These are phyloP conservation scores for Alectoria sarmentosa DNA, from an alignment of 495 filamentous ascomycete genomes.

Conservation along the genomic window DNA sequence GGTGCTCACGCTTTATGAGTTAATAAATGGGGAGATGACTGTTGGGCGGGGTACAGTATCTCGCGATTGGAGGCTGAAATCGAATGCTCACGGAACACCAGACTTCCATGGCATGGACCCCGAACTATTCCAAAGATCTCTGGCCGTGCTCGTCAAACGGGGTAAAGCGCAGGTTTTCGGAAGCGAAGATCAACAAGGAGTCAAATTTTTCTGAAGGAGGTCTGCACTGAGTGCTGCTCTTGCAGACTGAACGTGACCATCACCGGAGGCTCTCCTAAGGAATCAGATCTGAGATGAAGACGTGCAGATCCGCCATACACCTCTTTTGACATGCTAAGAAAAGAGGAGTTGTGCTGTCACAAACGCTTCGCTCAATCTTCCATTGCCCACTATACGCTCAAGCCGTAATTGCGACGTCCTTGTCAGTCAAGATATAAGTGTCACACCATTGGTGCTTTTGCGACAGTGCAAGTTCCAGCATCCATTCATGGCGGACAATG, in stretches of 20 bases:
- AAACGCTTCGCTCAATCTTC: slow-evolving; percentile 11
- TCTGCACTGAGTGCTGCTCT: neutral
- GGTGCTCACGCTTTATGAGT: slow-evolving; percentile 72
- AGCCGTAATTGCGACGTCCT: slow-evolving; percentile 10
- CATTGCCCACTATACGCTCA: neutral
- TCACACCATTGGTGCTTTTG: slow-evolving; percentile 63
- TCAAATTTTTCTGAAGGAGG: slow-evolving; percentile 80
- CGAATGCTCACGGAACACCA: slow-evolving; percentile 26
- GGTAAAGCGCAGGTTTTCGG: slow-evolving; percentile 95
- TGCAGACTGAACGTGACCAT: neutral
- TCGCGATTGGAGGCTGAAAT: neutral
- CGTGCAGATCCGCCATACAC: neutral
- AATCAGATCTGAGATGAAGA: neutral
- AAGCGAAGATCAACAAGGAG: slow-evolving; percentile 71
- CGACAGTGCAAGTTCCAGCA: slow-evolving; percentile 80
- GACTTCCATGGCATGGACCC: slow-evolving; percentile 86
- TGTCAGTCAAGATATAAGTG: slow-evolving; percentile 45
- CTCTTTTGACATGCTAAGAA: neutral
- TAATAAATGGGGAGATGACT: slow-evolving; percentile 60
- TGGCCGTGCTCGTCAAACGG: slow-evolving; percentile 73
- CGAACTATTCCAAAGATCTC: slow-evolving; percentile 69
- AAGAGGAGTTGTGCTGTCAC: neutral
- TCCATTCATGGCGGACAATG: slow-evolving; percentile 80
- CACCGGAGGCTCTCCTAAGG: neutral
- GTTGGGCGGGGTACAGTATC: slow-evolving; percentile 15